Base-by-base conservation (phyloP, 2,329 filamentous ascomycete genomes). In the Arthrobotrys iridis region DNA sequence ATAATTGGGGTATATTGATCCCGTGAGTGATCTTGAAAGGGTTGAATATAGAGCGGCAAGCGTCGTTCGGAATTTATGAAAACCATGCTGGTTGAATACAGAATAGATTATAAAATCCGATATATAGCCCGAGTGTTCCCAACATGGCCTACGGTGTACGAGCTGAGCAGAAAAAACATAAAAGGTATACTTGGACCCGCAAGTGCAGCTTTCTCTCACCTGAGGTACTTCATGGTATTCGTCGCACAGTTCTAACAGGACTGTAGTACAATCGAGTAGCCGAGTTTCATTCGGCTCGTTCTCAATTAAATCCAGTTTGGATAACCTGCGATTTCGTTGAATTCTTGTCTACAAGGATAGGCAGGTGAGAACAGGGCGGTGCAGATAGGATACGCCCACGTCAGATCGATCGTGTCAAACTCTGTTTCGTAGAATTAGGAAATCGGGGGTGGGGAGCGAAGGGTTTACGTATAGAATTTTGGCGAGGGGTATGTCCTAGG, bases 211-310 rank as follows among this genome's bases (percentile, higher is more conserved):
- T 30, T 37, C 37, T 8, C 30, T 24, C 40, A 18, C 52, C 46
- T 22, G 20, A 26, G 26, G 18, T 55, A 55, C 30, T 55, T 50
- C 60, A 55, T 26, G 45, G 22, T 28, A 55, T 45, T n/a, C 28
- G 60, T 74, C 62, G 37, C 70, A 74, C 70, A 58, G 57, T 67
- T 40, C 43, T 55, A 74, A 62, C 60, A 60, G 57, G 55, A 67
- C 24, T 10, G 70, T 74, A 15, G 45, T 45, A 74, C 70, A 40
- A 60, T 48, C 37, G 22, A 67, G 62, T 40, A 46, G 50, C 8
- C 28, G 28, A n/a, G 50, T 52, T 37, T 55, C n/a, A 30, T 18
- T 13, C 50, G 50, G 50, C 15, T 40, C 46, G 63, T 33, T 59
- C 28, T 55, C 18, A 15, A 46, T 50, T 45, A 15, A 43, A 62